phyloP scores from a whole-genome alignment of 305 asterid species.

The Solanum hybrid region DNA sequence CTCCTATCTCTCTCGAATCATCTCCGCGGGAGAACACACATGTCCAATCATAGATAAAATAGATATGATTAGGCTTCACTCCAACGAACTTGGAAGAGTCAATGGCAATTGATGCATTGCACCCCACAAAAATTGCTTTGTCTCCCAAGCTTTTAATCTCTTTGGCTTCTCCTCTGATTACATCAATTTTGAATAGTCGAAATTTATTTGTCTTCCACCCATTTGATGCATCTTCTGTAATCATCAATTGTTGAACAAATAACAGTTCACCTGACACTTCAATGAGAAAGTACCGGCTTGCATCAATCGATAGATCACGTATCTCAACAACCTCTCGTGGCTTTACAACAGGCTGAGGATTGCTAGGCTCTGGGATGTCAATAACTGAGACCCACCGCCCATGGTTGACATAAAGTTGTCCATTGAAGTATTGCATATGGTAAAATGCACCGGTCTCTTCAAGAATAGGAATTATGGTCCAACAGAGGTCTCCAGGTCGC shows the following conservation, averaged over 20 bases:
- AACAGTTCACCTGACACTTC: background rate
- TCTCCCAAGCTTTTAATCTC: background rate
- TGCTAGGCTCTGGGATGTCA: background rate
- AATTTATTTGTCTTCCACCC: background rate
- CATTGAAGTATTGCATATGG: background rate
- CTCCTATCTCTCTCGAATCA: background rate
- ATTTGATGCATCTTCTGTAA: background rate
- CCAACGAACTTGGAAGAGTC: background rate
- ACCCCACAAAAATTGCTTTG: background rate
- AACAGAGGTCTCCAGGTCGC: background rate
- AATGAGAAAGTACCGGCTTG: background rate
- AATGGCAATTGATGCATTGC: background rate
- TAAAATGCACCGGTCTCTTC: background rate
- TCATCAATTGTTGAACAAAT: background rate
- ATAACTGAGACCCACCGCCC: background rate
- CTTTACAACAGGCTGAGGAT: background rate
- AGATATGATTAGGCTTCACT: background rate
- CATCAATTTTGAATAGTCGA: background rate
- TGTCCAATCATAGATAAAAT: background rate
- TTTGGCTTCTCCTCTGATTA: background rate
- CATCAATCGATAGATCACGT: background rate
- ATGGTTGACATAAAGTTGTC: background rate
- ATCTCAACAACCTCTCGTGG: background rate
- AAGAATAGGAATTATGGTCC: background rate
- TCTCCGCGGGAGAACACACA: background rate